Percentiles rank a stretch among this genome's conserved stretches.
Conservation (phyloP, 306 rosid species). For the Glycyrrhiza uralensis region DNA sequence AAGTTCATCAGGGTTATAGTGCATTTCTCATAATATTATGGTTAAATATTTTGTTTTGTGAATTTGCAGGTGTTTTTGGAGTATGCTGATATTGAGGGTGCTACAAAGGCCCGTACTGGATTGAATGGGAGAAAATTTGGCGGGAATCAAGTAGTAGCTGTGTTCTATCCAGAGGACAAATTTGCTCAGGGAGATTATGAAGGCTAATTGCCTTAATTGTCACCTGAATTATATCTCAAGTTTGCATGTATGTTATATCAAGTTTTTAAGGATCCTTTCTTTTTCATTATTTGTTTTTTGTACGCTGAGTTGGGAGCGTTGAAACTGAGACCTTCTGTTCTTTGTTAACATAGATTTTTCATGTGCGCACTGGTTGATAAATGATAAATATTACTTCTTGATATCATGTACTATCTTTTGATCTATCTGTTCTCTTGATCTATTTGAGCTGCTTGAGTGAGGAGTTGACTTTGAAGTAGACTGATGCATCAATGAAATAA, state of each 20-base stretch:
- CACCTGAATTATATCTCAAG: background rate
- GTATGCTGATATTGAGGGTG: constrained; percentile 77
- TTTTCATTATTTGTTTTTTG: background rate
- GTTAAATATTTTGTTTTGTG: background rate
- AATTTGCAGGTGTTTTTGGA: constrained; percentile 77
- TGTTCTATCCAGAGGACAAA: constrained; percentile 72
- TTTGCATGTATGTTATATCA: background rate
- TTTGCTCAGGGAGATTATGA: constrained; percentile 87
- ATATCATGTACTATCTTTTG: background rate
- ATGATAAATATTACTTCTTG: background rate
- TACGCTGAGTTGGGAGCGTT: background rate
- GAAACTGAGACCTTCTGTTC: background rate
- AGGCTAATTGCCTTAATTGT: constrained; percentile 35
- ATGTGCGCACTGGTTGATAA: background rate
- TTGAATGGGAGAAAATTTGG: constrained; percentile 91
- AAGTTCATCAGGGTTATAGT: background rate
- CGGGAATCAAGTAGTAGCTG: constrained; percentile 79
- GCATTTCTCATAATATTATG: background rate
- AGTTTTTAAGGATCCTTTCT: background rate
- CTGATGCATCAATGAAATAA: background rate
- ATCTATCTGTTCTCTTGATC: background rate
- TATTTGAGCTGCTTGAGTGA: background rate
- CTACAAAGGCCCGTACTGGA: constrained; percentile 81
- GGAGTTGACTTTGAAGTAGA: background rate
- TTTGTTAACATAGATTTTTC: background rate